Conservation (phyloP, 2,329 filamentous ascomycete species). For the Aspergillus thermomutatus region DNA sequence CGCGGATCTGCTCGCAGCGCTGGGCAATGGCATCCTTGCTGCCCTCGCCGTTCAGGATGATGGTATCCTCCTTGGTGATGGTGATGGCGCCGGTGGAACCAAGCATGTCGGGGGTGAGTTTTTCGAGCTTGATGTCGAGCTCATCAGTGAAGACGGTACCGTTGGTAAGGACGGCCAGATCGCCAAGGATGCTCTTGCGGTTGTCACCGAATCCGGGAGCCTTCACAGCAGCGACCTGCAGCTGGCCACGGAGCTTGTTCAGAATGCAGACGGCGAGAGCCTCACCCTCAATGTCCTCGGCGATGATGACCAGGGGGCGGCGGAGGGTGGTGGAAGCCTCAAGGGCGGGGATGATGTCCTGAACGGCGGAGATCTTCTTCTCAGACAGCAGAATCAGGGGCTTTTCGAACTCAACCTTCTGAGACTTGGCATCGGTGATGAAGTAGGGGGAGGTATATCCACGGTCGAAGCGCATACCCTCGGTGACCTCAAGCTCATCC, state of each 20-base stretch:
- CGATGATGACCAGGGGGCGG: slow-evolving; percentile 95
- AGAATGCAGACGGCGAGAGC: slow-evolving; percentile 98
- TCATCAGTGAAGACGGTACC: slow-evolving; percentile 97
- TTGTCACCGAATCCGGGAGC: slow-evolving; percentile 99
- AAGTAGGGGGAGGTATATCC: slow-evolving; percentile 99
- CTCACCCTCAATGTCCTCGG: slow-evolving; percentile 98
- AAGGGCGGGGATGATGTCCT: slow-evolving; percentile 97
- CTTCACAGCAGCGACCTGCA: slow-evolving; percentile 98
- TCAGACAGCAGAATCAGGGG: slow-evolving; percentile 96
- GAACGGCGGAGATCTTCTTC: slow-evolving; percentile 99
- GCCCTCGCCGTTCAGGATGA: slow-evolving; percentile 94
- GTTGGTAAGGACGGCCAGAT: slow-evolving; percentile 93
- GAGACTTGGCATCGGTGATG: slow-evolving; percentile 97
- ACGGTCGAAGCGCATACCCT: slow-evolving; percentile 99
- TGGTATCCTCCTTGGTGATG: slow-evolving; percentile 99
- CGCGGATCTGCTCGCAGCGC: slow-evolving; percentile 98
- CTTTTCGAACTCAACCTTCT: slow-evolving; percentile 99
- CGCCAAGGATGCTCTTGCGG: slow-evolving; percentile 98
- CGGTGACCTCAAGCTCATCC: slow-evolving; percentile 97
- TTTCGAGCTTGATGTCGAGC: slow-evolving; percentile 98
- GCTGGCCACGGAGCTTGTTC: slow-evolving; percentile 99
- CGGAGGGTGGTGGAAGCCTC: slow-evolving; percentile 95
- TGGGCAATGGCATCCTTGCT: slow-evolving; percentile 90
- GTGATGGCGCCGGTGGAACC: slow-evolving; percentile 97
- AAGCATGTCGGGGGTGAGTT: slow-evolving; percentile 92